These are phyloP conservation scores for Nyctanthes arbortristis DNA, from an alignment of 257 asterid species.

Conservation along the genomic window DNA sequence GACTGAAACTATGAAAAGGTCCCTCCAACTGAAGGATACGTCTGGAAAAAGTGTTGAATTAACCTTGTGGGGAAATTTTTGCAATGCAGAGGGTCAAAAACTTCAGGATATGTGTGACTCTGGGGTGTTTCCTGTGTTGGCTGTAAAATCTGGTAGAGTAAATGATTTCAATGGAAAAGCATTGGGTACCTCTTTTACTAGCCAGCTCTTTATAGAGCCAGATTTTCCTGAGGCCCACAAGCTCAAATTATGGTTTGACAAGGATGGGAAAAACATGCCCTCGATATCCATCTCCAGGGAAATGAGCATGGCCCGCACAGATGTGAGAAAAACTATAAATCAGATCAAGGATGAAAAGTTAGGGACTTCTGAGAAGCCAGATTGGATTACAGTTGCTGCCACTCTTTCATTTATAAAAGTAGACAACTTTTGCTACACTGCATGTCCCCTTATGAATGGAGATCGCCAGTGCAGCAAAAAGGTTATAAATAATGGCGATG, in stretches of 20 bases:
- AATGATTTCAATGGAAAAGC: conserved; percentile 87
- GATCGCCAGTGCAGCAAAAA: conserved; percentile 88
- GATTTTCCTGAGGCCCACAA: conserved; percentile 78
- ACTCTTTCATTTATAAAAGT: conserved; percentile 58
- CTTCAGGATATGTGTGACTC: conserved; percentile 80
- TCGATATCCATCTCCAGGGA: conserved; percentile 73
- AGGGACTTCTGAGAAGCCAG: conserved; percentile 92
- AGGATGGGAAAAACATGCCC: conserved; percentile 65
- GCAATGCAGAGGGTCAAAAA: conserved; percentile 80
- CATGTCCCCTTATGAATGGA: conserved; percentile 74
- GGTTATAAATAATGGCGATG: conserved; percentile 81
- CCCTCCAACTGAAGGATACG: conserved; percentile 82
- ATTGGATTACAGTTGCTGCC: conserved; percentile 80
- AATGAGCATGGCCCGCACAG: conserved; percentile 44
- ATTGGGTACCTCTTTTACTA: conserved; percentile 66
- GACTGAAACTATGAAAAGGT: conserved; percentile 74
- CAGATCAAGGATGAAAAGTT: conserved; percentile 86
- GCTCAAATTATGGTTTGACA: conserved; percentile 69
- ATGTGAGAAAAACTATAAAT: conserved; percentile 71
- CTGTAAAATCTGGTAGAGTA: conserved; percentile 77
- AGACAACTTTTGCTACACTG: conserved; percentile 76
- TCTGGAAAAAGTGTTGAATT: conserved; percentile 93
- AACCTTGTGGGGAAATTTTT: conserved; percentile 89
- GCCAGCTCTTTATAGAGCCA: conserved; percentile 76
- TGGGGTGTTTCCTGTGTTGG: conserved; percentile 76